Evolutionary conservation across 768 basidiomycete species (phyloP).

Genomic region (Boletus pseudo-olivaceus): DNA sequence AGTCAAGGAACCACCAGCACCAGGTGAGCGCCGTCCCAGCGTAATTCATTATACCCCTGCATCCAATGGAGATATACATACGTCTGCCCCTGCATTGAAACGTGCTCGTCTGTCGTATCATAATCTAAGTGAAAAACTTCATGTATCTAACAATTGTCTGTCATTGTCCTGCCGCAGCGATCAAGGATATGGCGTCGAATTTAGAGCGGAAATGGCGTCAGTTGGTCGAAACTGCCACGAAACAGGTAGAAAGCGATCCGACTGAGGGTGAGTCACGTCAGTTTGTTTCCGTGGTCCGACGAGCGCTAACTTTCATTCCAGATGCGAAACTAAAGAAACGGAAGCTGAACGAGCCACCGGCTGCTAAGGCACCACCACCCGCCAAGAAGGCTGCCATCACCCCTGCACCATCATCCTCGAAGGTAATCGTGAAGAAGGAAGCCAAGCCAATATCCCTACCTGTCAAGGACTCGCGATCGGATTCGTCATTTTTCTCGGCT

Average conservation of each 20-base stretch:
- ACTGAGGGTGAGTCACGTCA: slow-evolving; percentile 74
- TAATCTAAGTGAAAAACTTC: slow-evolving; percentile 31
- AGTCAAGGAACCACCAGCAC: slow-evolving; percentile 67
- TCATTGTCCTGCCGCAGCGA: slow-evolving; percentile 54
- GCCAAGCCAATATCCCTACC: slow-evolving; percentile 30
- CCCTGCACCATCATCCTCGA: slow-evolving; percentile 21
- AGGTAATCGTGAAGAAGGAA: slow-evolving; percentile 57
- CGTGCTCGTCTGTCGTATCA: slow-evolving; percentile 31
- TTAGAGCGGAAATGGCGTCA: slow-evolving; percentile 81
- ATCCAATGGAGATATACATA: slow-evolving; percentile 30
- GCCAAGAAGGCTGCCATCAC: slow-evolving; percentile 62
- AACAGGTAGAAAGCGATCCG: slow-evolving; percentile 39
- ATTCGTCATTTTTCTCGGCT: slow-evolving; percentile 85
- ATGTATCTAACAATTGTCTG: slow-evolving; percentile 67
- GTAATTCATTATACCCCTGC: slow-evolving; percentile 16
- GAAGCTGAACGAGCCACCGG: slow-evolving; percentile 54
- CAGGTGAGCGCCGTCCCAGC: slow-evolving; percentile 61
- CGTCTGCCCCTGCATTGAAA: slow-evolving; percentile 25
- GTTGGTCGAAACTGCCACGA: slow-evolving; percentile 52
- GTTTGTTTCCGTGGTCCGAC: slow-evolving; percentile 30
- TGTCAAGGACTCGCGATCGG: slow-evolving; percentile 77
- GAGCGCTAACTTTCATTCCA: slow-evolving; percentile 30
- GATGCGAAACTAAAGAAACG: slow-evolving; percentile 71
- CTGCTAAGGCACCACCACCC: slow-evolving; percentile 50
- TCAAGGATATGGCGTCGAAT: slow-evolving; percentile 92